Evolutionary conservation across 139 green algal genomes (phyloP), one percentile per base, ranked within the genome.

Genomic region (Chlorella sp.): DNA sequence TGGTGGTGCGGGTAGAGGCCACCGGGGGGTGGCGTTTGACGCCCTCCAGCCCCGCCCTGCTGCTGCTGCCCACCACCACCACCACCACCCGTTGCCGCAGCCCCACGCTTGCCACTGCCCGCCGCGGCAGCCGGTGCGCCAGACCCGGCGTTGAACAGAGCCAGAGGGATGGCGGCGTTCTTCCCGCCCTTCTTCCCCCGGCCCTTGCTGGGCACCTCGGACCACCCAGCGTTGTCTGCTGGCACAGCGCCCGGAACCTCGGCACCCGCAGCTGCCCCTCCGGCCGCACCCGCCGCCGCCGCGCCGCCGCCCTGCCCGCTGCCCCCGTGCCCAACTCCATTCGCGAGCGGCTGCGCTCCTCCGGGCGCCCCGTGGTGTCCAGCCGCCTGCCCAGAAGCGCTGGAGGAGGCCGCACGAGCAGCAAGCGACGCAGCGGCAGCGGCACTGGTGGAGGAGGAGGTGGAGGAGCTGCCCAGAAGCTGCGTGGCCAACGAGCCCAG

Each of bases 401-500:
- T 55, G 64, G n/a, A 5, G 22, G 64, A 10, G 64, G 22, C 64
- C 23, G n/a, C 42, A 17, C 42, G 10, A 55, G 42, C 10, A 17
- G 42, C 42, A 55, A 17, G 42, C 42, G 42, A 24, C 42, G 10
- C 10, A 55, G 10, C 42, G 42, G 42, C 10, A 55, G 17, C 17
- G 42, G 42, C 42, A 17, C 42, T 55, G 42, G 42, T 55, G 10
- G 10, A 17, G 10, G 42, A 17, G 42, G 17, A 10, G 42, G n/a
- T n/a, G n/a, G n/a, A n/a, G n/a, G n/a, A n/a, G 42, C 42, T 55
- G 42, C 42, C 10, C 10, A 55, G 42, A 23, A 94, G 82, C 72
- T 92, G 78, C 0, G 35, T 34, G 0, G 79, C 83, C 14, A 95
- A 70, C 5, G n/a, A 23, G 0, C 83, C 82, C 26, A 94, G 77